Evolutionary conservation across 805 yeast species (phyloP), one percentile per base, ranked within the genome.

Genomic region (Hyphopichia homilentoma): DNA sequence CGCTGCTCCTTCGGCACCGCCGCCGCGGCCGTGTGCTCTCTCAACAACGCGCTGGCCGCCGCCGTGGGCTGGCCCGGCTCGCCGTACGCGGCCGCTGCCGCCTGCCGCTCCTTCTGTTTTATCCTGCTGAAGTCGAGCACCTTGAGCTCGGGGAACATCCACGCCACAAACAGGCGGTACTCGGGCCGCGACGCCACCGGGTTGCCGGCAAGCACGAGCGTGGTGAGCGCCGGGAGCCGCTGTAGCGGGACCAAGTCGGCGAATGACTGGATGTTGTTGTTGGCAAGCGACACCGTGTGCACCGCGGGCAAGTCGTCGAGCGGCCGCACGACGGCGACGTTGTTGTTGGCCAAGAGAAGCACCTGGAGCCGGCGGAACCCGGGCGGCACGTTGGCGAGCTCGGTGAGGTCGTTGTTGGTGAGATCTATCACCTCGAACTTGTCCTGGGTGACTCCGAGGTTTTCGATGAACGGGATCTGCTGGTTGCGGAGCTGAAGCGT

Each of bases 91-190:
- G 65, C 62, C 1, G 25, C 30, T 0, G 83, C 77, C 6, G 47
- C 47, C 7, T 44, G 35, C 32, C 84, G 58, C 45, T 88, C 95
- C 2, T 34, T 35, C 2, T 67, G 60, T 38, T 69, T 78, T 2
- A 90, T 74, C 44, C 75, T 75, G 29, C 68, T 65, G 43, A 79
- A 85, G 55, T 90, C 96, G 24, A 90, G 51, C 0, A 82, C 68
- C 31, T 68, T 64, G 32, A 90, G 52, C 1, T 62, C 50, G 0
- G 96, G 96, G 2, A 82, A 39, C 5, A 75, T 41, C 76, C 83
- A 74, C 2, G 86, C 64, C 1, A 79, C 52, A 45, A 73, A 74
- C 12, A 62, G 44, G 33, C 96, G 61, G 50, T 86, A 89, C 43
- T 81, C 50, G 8, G 68, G 61, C 16, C 59, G 39, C 9, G 55